A percentile compares a stretch with the other conserved stretches of the same genome.
phyloP scores from a whole-genome alignment of 805 yeast species.

The Candida peoriensis region DNA sequence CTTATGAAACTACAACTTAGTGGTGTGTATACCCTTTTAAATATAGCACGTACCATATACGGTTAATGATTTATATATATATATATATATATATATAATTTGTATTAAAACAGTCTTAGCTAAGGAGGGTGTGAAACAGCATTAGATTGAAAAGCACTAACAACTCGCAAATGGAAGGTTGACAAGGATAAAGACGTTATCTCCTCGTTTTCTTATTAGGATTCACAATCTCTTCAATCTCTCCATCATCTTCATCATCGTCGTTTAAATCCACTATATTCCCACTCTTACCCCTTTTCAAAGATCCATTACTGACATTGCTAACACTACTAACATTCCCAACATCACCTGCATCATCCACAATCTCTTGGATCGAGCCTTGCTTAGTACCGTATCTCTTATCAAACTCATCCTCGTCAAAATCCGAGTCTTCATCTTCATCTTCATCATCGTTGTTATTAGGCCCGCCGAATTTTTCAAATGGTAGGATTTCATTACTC shows the following conservation, averaged over 20 bases:
- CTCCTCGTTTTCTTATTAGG: conserved; percentile 8
- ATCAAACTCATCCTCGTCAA: neutral
- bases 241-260: conserved; percentile 6
- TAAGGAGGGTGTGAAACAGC: too few species aligned
- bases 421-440: neutral
- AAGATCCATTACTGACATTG: neutral
- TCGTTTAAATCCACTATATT: neutral
- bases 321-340: neutral
- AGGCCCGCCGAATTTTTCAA: too few species aligned
- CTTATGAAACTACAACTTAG: too few species aligned
- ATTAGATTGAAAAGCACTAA: too few species aligned
- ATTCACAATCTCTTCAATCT: conserved; percentile 7
- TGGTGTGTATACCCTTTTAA: too few species aligned
- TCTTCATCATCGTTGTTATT: conserved; percentile 9
- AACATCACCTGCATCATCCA: too few species aligned
- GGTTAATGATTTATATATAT: neutral
- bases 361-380: conserved; percentile 6
- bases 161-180: too few species aligned
- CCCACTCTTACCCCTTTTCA: conserved; percentile 1
- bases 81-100: too few species aligned
- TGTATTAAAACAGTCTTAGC: too few species aligned
- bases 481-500: neutral
- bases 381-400: too few species aligned
- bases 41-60: neutral
- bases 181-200: too few species aligned